Percentiles rank a stretch among this genome's conserved stretches.
phyloP scores from a whole-genome alignment of 495 filamentous ascomycete genomes.

The Neohortaea acidophila region DNA sequence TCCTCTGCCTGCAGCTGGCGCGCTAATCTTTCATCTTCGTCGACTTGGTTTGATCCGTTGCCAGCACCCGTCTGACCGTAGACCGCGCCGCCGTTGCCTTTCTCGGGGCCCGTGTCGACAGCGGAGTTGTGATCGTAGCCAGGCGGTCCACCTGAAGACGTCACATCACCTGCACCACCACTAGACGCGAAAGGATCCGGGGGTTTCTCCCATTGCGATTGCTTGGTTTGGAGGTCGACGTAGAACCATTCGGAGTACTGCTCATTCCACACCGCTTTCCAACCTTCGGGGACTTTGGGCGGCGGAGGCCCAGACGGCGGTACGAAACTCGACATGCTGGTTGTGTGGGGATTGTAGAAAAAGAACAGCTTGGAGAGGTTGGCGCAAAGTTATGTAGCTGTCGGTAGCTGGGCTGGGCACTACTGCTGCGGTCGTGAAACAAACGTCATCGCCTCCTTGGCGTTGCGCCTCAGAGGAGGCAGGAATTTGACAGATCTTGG shows the following conservation, averaged over 20 bases:
- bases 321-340: conserved; percentile 42
- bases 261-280: conserved; percentile 66
- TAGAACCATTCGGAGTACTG: conserved; percentile 51
- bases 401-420: too few species aligned
- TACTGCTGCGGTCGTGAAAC: too few species aligned
- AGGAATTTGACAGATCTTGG: too few species aligned
- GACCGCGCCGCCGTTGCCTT: conserved; percentile 46
- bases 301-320: conserved; percentile 71
- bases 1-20: conserved; percentile 71
- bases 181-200: conserved; percentile 42
- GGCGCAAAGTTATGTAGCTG: too few species aligned
- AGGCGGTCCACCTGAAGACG: conserved; percentile 40
- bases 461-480: too few species aligned
- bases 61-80: conserved; percentile 24
- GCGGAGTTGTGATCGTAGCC: conserved; percentile 38
- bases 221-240: conserved; percentile 70
- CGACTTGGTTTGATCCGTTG: conserved; percentile 28
- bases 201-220: conserved; percentile 76
- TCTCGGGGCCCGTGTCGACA: conserved; percentile 32
- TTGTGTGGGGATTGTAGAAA: conserved; percentile 3
- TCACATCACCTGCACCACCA: conserved; percentile 25
- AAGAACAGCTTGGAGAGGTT: too few species aligned
- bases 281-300: conserved; percentile 74
- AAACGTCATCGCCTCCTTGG: too few species aligned
- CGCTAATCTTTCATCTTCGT: conserved; percentile 60